Evolutionary conservation across 208 protist species (phyloP).

Genomic region (Acanthamoeba quina): DNA sequence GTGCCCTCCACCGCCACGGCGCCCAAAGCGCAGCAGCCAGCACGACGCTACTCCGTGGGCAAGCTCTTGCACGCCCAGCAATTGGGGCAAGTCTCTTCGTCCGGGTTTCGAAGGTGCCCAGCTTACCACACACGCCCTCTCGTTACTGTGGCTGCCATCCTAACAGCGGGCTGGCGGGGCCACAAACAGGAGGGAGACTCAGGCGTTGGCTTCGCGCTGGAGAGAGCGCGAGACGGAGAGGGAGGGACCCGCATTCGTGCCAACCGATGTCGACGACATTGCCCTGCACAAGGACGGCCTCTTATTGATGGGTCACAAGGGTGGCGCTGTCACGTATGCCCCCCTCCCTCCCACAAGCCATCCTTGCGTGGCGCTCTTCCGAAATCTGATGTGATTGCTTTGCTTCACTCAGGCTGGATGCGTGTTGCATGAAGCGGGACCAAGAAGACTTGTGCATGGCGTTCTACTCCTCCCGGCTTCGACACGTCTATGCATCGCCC

Average conservation of each 20-base stretch:
- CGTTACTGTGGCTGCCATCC: neutral
- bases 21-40: neutral
- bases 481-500: neutral
- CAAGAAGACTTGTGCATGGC: constrained; percentile 1
- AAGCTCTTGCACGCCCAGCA: neutral
- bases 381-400: neutral
- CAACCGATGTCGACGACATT: constrained; percentile 3
- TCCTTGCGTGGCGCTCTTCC: neutral
- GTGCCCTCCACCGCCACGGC: neutral
- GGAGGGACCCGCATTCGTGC: neutral
- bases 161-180: neutral
- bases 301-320: neutral
- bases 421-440: constrained; percentile 7
- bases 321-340: neutral
- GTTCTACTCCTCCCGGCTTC: neutral
- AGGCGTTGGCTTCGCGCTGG: neutral
- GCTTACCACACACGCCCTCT: neutral
- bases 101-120: constrained; percentile 2
- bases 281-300: constrained; percentile 6
- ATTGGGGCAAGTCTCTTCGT: neutral
- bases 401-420: neutral
- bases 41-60: neutral
- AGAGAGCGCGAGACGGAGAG: neutral
- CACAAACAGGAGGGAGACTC: neutral
- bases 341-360: no score